Base-by-base conservation (phyloP, 495 filamentous ascomycete genomes). In the Hyaloscypha hepaticicola region DNA sequence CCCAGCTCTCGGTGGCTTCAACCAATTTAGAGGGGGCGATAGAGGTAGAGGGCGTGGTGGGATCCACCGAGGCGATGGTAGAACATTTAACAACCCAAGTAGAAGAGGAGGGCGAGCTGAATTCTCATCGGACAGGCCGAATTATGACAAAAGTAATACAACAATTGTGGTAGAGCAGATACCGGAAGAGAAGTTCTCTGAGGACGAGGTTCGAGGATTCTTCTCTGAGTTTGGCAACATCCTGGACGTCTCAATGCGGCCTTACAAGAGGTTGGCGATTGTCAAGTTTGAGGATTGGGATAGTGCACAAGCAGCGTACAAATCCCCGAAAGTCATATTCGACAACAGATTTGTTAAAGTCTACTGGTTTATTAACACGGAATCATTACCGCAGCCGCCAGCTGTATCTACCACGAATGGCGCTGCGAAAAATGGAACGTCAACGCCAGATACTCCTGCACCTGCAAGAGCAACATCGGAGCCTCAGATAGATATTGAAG, bases 331-430 rank as follows among this genome's bases (percentile, higher is more conserved):
- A 72, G 90, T 91, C 55, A 92, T 99, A 56, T 99, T 99, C 70
- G 92, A 97, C 66, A 99, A 99, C 67, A 83, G 95, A 22, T 99
- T 99, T 70, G 95, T 99, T 51, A 99, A 97, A 73, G 92, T 99
- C 5, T 99, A 93, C 71, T 99, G 95, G 95, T 84, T 90, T 74
- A 94, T 90, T 67, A 83, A 87, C 0, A 85, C 70, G 22, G 53
- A 63, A 28, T 72, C 67, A 4, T 55, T 71, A 3, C 38, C 58
- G 16, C 61, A 72, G 38, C 69, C 73, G 5, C 57, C 68, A 28
- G 41, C 61, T 49, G 69, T 58, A 6, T 49, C 38, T 70, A 70
- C 27, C 68, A 64, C 5, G 28, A 63, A 38, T 67, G 69, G 62
- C 69, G 64, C 59, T 57, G 73, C 68, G 19, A 45, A 24, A 38